Evolutionary conservation across 768 basidiomycete species (phyloP).

Genomic region (Myochromella boudieri): DNA sequence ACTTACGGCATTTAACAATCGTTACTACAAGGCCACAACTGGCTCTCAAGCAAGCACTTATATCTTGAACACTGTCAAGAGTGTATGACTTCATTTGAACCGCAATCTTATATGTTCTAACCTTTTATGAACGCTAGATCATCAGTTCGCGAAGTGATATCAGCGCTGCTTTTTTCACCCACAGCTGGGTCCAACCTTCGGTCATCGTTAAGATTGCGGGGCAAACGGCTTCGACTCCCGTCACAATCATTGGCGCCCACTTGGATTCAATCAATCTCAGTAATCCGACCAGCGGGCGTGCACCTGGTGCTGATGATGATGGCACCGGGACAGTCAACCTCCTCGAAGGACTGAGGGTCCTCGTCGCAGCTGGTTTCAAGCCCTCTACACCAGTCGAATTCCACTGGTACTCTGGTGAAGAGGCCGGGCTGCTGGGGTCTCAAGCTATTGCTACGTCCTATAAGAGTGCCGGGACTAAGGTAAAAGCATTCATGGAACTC

Average conservation of each 20-base stretch:
- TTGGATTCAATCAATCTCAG: constrained; percentile 23
- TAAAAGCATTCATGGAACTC: constrained; percentile 47
- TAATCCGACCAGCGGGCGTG: constrained; percentile 12
- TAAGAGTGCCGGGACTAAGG: constrained; percentile 35
- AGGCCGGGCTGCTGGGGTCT: constrained; percentile 49
- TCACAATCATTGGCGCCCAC: constrained; percentile 20
- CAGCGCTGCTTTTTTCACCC: constrained; percentile 9
- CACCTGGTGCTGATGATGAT: constrained; percentile 22
- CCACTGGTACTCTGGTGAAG: constrained; percentile 42
- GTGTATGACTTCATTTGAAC: constrained; percentile 21
- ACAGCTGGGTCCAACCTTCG: constrained; percentile 16
- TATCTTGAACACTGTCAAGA: constrained; percentile 32
- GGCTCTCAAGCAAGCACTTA: constrained; percentile 38
- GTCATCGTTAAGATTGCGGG: constrained; percentile 18
- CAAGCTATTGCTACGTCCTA: constrained; percentile 47
- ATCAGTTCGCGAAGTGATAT: constrained; percentile 13
- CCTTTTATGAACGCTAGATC: constrained; percentile 18
- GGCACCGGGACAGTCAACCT: constrained; percentile 51
- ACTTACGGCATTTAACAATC: constrained; percentile 42
- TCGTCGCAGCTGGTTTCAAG: constrained; percentile 38
- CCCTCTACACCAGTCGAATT: constrained; percentile 46
- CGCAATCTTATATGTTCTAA: neutral
- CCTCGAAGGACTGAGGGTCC: constrained; percentile 41
- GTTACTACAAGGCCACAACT: constrained; percentile 38
- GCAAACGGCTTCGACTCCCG: constrained; percentile 1